Evolutionary conservation across 176 grass and related monocot genomes (phyloP).

Genomic region (Paspalum notatum): DNA sequence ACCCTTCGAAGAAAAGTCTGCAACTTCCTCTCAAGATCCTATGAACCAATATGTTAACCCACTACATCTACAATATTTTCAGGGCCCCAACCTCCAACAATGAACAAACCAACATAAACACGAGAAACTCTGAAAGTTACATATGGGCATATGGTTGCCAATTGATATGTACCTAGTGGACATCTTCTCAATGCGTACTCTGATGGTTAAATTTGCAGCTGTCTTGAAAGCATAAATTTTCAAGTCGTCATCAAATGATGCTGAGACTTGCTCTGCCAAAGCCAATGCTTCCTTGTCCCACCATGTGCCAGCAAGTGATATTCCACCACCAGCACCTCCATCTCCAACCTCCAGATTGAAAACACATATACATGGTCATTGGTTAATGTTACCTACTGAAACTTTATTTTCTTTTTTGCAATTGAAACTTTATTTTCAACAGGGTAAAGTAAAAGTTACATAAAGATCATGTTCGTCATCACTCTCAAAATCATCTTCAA

Average conservation of each 20-base stretch:
- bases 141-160: constrained; percentile 4
- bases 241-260: constrained; percentile 66
- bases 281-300: constrained; percentile 91
- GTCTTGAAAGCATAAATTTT: constrained; percentile 95
- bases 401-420: neutral
- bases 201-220: constrained; percentile 61
- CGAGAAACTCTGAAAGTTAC: constrained; percentile 9
- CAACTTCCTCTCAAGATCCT: neutral
- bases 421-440: constrained; percentile 18
- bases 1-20: neutral
- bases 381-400: constrained; percentile 15
- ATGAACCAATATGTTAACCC: neutral
- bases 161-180: constrained; percentile 70
- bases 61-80: constrained; percentile 1
- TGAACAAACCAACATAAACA: neutral
- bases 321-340: constrained; percentile 87
- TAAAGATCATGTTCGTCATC: constrained; percentile 63
- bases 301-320: constrained; percentile 73
- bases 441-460: constrained; percentile 37
- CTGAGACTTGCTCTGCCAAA: constrained; percentile 76
- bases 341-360: constrained; percentile 71
- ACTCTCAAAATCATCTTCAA: constrained; percentile 59
- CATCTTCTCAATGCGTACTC: constrained; percentile 88
- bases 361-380: constrained; percentile 15
- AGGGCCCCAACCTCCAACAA: neutral